Percentiles rank a stretch among this genome's conserved stretches.
These are phyloP conservation scores for Phytophthora idaei DNA, from an alignment of 352 stramenopile species.

Conservation along the genomic window DNA sequence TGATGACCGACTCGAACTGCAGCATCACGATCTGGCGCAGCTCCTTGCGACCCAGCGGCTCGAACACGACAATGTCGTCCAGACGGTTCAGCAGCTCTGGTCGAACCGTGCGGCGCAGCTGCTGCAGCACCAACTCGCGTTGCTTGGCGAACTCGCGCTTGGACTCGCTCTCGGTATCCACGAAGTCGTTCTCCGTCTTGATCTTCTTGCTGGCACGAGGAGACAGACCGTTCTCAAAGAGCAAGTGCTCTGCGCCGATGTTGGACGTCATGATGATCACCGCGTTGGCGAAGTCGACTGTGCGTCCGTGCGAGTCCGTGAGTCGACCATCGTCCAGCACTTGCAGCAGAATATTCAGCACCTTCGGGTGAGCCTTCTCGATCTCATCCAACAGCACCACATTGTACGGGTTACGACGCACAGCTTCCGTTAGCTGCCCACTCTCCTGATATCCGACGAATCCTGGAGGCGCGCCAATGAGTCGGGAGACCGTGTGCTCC, in stretches of 20 bases:
- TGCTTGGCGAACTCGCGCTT: conserved; percentile 53
- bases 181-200: conserved; percentile 42
- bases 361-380: conserved; percentile 97
- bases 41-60: conserved; percentile 89
- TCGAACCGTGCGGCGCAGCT: conserved; percentile 88
- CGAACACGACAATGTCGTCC: conserved; percentile 97
- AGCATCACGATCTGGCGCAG: conserved; percentile 94
- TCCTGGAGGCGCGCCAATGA: conserved; percentile 95
- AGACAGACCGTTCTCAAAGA: conserved; percentile 61
- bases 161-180: conserved; percentile 30
- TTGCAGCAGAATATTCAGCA: conserved; percentile 97
- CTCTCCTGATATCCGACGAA: conserved; percentile 95
- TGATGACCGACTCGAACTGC: conserved; percentile 90
- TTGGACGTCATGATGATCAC: conserved; percentile 99
- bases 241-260: conserved; percentile 92
- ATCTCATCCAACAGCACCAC: conserved; percentile 98
- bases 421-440: conserved; percentile 96
- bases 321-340: conserved; percentile 97
- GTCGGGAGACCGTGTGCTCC: conserved; percentile 91
- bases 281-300: conserved; percentile 97
- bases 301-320: conserved; percentile 95
- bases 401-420: conserved; percentile 96
- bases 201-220: conserved; percentile 70
- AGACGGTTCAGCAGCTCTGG: conserved; percentile 97
- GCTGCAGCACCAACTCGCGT: conserved; percentile 85